A percentile compares a stretch with the other conserved stretches of the same genome.
These are phyloP conservation scores for Claviceps capensis DNA, from an alignment of 2,329 filamentous ascomycete genomes.

Conservation along the genomic window DNA sequence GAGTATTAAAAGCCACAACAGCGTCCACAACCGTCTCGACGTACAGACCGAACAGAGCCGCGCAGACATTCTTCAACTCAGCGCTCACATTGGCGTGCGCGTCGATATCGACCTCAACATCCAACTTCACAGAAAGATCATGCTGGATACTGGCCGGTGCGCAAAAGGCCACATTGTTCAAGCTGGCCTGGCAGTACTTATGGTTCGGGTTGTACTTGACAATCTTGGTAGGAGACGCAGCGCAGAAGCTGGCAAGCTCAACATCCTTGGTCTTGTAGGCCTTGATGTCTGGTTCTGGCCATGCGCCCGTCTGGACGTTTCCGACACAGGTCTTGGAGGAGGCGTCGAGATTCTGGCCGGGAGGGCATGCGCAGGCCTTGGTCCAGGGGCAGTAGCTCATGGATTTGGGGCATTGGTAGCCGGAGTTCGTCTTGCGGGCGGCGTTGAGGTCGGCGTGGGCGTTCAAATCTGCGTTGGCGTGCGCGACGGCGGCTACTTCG, in stretches of 20 bases:
- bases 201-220: slow-evolving; percentile 20
- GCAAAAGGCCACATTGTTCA: slow-evolving; percentile 20
- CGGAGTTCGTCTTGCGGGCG: slow-evolving; percentile 8
- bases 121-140: slow-evolving; percentile 11
- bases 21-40: slow-evolving; percentile 17
- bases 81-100: slow-evolving; percentile 13
- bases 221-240: slow-evolving; percentile 21
- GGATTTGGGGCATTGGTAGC: slow-evolving; percentile 19
- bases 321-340: slow-evolving; percentile 15
- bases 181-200: slow-evolving; percentile 21
- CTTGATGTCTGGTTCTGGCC: slow-evolving; percentile 18
- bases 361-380: slow-evolving; percentile 28
- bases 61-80: slow-evolving; percentile 18
- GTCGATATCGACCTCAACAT: slow-evolving; percentile 12
- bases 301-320: slow-evolving; percentile 15
- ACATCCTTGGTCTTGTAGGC: slow-evolving; percentile 14
- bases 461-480: slow-evolving; percentile 1
- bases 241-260: slow-evolving; percentile 20
- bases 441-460: slow-evolving; percentile 7
- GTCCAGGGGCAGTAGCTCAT: slow-evolving; percentile 26
- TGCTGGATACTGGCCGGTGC: slow-evolving; percentile 18
- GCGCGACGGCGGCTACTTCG: slow-evolving; percentile 5
- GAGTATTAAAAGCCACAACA: slow-evolving; percentile 24
- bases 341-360: slow-evolving; percentile 26
- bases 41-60: slow-evolving; percentile 21